A percentile compares a stretch with the other conserved stretches of the same genome.
phyloP scores from a whole-genome alignment of 164 flowering plant genomes.

The Chimonanthus salicifolius region DNA sequence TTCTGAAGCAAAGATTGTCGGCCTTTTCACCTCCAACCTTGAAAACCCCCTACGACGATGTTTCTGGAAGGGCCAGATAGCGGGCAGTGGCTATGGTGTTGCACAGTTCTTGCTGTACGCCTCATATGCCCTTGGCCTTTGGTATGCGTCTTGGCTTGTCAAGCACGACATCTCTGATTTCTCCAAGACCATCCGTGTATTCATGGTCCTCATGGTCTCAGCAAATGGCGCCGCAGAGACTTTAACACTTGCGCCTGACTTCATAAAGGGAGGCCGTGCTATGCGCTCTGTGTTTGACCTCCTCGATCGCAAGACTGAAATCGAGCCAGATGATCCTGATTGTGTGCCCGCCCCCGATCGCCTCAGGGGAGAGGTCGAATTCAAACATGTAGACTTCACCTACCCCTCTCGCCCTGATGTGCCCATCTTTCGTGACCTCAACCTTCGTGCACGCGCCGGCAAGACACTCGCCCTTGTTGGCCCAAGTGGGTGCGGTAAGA shows the following conservation, averaged over 20 bases:
- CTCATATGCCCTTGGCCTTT: constrained; percentile 89
- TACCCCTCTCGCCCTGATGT: constrained; percentile 89
- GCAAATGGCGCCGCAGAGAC: constrained; percentile 99
- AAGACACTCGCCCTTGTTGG: constrained; percentile 95
- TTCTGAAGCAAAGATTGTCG: constrained; percentile 72
- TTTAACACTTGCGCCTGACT: constrained; percentile 91
- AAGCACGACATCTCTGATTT: constrained; percentile 95
- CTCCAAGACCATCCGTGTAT: constrained; percentile 90
- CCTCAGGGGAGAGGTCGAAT: constrained; percentile 82
- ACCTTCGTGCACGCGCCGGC: constrained; percentile 83
- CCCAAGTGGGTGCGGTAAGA: constrained; percentile 94
- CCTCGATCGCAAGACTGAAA: constrained; percentile 87
- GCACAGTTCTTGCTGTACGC: constrained; percentile 90
- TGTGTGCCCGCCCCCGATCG: constrained; percentile 61
- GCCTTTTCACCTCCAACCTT: constrained; percentile 65
- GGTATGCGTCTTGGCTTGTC: constrained; percentile 99
- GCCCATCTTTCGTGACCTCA: constrained; percentile 67
- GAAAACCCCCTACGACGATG: constrained; percentile 60
- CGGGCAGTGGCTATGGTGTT: constrained; percentile 86
- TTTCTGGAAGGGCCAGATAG: constrained; percentile 97
- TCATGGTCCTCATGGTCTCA: constrained; percentile 99
- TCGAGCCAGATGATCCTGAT: constrained; percentile 86
- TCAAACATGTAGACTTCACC: constrained; percentile 85
- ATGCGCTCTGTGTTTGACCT: constrained; percentile 93
- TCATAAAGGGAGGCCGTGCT: constrained; percentile 93